Evolutionary conservation across 2,329 filamentous ascomycete species (phyloP).

Genomic region (Cladorrhinum sp.): DNA sequence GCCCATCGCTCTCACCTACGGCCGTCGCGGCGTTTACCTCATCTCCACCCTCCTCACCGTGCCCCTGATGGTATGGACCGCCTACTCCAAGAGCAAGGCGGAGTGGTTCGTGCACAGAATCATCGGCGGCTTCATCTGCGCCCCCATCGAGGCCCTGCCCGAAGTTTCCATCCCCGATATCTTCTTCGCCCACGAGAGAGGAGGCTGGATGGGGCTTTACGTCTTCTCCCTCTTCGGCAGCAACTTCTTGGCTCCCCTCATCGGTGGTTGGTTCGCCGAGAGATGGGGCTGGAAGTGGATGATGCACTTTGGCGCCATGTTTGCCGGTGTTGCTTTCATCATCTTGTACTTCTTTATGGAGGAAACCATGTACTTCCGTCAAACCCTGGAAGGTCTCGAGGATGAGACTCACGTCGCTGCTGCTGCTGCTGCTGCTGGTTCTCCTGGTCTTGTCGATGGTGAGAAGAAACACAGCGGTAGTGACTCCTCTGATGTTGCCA

Average conservation of each 20-base stretch:
- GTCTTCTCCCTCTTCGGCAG: constrained; percentile 41
- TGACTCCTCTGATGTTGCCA: background rate
- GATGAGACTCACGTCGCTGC: constrained; percentile 1
- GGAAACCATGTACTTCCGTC: constrained; percentile 54
- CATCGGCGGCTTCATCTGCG: constrained; percentile 42
- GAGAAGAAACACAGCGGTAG: constrained; percentile 2
- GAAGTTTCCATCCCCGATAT: constrained; percentile 35
- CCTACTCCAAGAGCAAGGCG: constrained; percentile 37
- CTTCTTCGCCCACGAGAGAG: constrained; percentile 29
- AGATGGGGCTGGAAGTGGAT: constrained; percentile 49
- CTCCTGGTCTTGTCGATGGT: background rate
- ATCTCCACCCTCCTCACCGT: constrained; percentile 29
- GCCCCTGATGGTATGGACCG: constrained; percentile 36
- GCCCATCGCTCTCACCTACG: constrained; percentile 45
- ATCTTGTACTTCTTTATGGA: constrained; percentile 58
- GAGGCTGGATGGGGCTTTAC: constrained; percentile 43
- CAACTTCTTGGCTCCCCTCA: constrained; percentile 46
- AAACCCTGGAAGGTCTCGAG: constrained; percentile 32
- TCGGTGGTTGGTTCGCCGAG: constrained; percentile 49
- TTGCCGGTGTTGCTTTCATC: constrained; percentile 46
- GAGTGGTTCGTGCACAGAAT: constrained; percentile 47
- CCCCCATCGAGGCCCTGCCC: constrained; percentile 46
- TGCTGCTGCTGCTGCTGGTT: background rate
- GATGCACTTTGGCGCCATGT: constrained; percentile 53
- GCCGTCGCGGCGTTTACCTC: constrained; percentile 30